Conservation (phyloP, 805 yeast genomes). For the Yamadazyma endophytica region DNA sequence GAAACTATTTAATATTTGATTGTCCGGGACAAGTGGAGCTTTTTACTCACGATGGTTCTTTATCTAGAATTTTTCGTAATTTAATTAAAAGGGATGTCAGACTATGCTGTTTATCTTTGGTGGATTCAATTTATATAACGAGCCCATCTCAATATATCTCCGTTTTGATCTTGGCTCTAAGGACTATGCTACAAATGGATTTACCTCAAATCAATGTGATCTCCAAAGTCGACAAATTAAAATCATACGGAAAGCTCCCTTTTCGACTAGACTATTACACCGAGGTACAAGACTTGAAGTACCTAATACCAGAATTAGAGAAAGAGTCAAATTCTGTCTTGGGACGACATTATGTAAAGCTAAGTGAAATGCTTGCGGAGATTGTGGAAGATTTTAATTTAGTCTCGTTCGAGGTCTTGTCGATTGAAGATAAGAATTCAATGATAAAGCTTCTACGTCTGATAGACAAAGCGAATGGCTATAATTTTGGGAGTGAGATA, state of each 20-base stretch:
- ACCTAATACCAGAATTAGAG: constrained; percentile 63
- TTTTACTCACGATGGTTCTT: constrained; percentile 82
- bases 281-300: constrained; percentile 80
- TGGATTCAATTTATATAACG: constrained; percentile 78
- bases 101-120: constrained; percentile 77
- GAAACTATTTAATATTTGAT: constrained; percentile 78
- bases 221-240: constrained; percentile 81
- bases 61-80: constrained; percentile 60
- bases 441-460: constrained; percentile 79
- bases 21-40: constrained; percentile 98
- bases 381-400: constrained; percentile 82
- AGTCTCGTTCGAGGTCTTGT: constrained; percentile 82
- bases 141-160: constrained; percentile 89
- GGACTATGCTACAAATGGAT: constrained; percentile 91
- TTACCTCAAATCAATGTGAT: constrained; percentile 91
- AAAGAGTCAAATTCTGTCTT: constrained; percentile 66
- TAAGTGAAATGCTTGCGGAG: constrained; percentile 77
- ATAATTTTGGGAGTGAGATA: constrained; percentile 88
- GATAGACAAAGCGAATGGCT: constrained; percentile 91
- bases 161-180: constrained; percentile 67
- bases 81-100: constrained; percentile 59
- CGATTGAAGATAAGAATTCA: constrained; percentile 86
- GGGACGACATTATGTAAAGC: constrained; percentile 56
- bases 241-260: constrained; percentile 75
- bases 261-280: constrained; percentile 83